A percentile compares a stretch with the other conserved stretches of the same genome.
Evolutionary conservation across 768 basidiomycete species (phyloP).

Genomic region (Pleurotus citrinopileatus): DNA sequence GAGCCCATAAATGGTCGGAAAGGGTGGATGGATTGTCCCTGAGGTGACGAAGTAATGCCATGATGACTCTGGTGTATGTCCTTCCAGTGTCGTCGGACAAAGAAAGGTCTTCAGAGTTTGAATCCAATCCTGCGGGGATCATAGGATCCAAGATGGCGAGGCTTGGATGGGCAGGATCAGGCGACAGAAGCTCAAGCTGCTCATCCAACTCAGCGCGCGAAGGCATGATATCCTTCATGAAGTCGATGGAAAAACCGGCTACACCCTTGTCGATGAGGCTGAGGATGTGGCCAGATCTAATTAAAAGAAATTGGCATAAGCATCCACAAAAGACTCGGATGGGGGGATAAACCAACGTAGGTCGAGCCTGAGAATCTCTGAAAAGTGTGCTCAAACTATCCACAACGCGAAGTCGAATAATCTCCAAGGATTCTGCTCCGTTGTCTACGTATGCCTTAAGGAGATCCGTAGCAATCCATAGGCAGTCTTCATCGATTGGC

Average conservation of each 20-base stretch:
- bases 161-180: conserved; percentile 47
- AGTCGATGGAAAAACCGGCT: conserved; percentile 33
- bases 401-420: background rate
- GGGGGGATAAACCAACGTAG: conserved; percentile 26
- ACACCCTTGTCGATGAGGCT: conserved; percentile 29
- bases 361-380: conserved; percentile 31
- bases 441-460: conserved; percentile 19
- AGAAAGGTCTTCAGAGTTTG: conserved; percentile 17
- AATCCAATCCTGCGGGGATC: conserved; percentile 45
- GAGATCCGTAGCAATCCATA: conserved; percentile 39
- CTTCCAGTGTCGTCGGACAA: conserved; percentile 53
- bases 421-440: background rate
- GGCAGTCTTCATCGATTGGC: conserved; percentile 18
- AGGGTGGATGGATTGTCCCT: conserved; percentile 58
- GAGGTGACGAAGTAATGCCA: conserved; percentile 54
- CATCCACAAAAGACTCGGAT: conserved; percentile 5
- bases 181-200: conserved; percentile 43
- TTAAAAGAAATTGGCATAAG: background rate
- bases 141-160: conserved; percentile 60
- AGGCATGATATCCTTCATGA: conserved; percentile 53
- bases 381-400: conserved; percentile 5
- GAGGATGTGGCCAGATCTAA: conserved; percentile 48
- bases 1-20: conserved; percentile 56
- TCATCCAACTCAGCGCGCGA: conserved; percentile 40
- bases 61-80: conserved; percentile 59